Base-by-base conservation (phyloP, 345 rosid genomes). In the Citrus mangshanensis region DNA sequence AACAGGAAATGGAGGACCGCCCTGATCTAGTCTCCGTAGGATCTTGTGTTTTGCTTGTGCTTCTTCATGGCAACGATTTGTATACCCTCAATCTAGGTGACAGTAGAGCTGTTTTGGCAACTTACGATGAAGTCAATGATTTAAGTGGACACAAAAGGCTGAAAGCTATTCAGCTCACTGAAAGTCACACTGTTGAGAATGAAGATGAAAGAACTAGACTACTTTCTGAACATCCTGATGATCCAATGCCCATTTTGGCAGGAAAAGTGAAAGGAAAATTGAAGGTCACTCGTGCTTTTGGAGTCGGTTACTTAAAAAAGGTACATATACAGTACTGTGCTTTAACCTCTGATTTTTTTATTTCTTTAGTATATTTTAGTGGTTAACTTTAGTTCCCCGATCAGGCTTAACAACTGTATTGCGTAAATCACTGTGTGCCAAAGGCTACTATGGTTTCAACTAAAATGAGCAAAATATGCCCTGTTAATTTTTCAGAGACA, bases 1-100 rank as follows among this genome's bases (percentile, higher is more conserved):
- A 96, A 87, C 97, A 92, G 87, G 98, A 96, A 87, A 96, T 93
- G 99, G 97, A 94, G 68, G 97, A 92, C 7, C 96, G 99, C 42
- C 99, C 97, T 73, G 99, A 96, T 78, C 80, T 96, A 79, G 99
- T 96, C 73, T 96, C 99, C 1, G 89, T 96, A 19, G 99, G 99
- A 46, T 94, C 95, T 56, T 96, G 99, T 78, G 98, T 94, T 78
- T 72, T 96, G 84, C 91, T 94, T 80, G 89, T 89, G 85, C 92
- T 96, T 69, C 97, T 94, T 67, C 88, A 90, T 34, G 94, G 97
- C 68, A 83, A 90, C 35, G 88, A 93, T 88, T 84, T 96, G 72
- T 94, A 93, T 75, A 83, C 93, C 2, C 87, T 96, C 70, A 93
- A 91, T 83, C 85, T 96, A 37, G 99, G 99, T 78, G 99, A 96